Percentiles rank a stretch among this genome's conserved stretches.
These are phyloP conservation scores for Prunus yedoensis DNA, from an alignment of 331 rosid genomes.

Conservation along the genomic window DNA sequence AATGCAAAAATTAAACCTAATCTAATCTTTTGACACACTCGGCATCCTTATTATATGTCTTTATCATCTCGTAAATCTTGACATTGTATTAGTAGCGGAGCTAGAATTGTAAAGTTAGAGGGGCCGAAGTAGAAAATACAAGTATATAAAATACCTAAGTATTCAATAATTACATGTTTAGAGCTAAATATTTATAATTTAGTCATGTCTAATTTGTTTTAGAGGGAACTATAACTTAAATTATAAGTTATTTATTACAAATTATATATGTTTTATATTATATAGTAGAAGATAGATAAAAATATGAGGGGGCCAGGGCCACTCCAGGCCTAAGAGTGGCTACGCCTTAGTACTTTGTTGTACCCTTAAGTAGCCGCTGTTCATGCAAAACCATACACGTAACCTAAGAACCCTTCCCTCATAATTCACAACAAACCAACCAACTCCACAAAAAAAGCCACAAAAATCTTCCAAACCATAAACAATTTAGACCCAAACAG, in stretches of 20 bases:
- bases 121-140: no score
- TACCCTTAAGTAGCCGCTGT: not conserved
- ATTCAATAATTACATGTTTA: no score
- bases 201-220: no score
- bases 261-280: no score
- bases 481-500: not conserved
- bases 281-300: no score
- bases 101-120: no score
- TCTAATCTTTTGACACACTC: not conserved
- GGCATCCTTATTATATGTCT: not conserved
- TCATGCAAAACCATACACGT: not conserved
- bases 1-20: not conserved
- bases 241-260: no score
- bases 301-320: no score
- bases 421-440: not conserved
- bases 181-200: no score
- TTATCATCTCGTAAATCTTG: not conserved
- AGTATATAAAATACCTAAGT: no score
- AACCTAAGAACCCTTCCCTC: conserved; percentile 2
- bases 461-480: not conserved
- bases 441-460: conserved; percentile 6
- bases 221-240: no score
- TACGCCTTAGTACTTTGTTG: not conserved
- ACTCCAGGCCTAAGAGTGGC: no score
- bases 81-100: not conserved